Evolutionary conservation across 2,329 filamentous ascomycete genomes (phyloP).

Genomic region (Colletotrichum eremochloae): DNA sequence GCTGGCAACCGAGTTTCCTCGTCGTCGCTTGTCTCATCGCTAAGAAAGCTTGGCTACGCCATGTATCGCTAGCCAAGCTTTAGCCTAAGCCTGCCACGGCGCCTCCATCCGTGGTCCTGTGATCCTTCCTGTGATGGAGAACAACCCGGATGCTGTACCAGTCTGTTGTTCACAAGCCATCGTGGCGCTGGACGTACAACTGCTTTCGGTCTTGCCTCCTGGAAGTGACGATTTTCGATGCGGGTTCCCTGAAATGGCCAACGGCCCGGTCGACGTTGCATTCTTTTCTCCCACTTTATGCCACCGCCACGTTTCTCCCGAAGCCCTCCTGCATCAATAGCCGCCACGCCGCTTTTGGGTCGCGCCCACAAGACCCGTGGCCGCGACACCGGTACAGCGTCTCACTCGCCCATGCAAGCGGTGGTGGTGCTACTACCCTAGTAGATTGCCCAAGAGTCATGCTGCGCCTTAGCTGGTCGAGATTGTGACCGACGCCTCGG

Average conservation of each 20-base stretch:
- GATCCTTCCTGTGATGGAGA: neutral
- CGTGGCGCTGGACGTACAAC: neutral
- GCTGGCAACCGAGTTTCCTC: neutral
- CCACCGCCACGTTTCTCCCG: neutral
- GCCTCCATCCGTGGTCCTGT: neutral
- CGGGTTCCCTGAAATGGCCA: neutral
- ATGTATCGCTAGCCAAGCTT: slow-evolving; percentile 27
- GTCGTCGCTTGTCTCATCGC: slow-evolving; percentile 1
- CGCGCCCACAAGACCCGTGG: neutral
- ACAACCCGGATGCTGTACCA: neutral
- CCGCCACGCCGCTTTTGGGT: slow-evolving; percentile 2
- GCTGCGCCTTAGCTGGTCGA: neutral
- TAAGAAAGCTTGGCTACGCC: slow-evolving; percentile 28
- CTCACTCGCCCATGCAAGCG: neutral
- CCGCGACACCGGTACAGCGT: slow-evolving; percentile 10
- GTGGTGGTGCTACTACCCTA: neutral
- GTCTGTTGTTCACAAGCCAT: neutral
- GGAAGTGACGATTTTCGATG: neutral
- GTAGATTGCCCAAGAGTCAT: neutral
- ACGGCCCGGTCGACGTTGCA: slow-evolving; percentile 23
- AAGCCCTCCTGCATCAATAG: slow-evolving; percentile 3
- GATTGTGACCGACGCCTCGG: slow-evolving; percentile 16
- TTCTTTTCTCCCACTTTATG: slow-evolving; percentile 4
- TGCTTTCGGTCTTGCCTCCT: slow-evolving; percentile 3
- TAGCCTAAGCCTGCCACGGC: slow-evolving; percentile 30